These are phyloP conservation scores for Hansenula sp. DNA, from an alignment of 1,139 yeast species.

Conservation along the genomic window DNA sequence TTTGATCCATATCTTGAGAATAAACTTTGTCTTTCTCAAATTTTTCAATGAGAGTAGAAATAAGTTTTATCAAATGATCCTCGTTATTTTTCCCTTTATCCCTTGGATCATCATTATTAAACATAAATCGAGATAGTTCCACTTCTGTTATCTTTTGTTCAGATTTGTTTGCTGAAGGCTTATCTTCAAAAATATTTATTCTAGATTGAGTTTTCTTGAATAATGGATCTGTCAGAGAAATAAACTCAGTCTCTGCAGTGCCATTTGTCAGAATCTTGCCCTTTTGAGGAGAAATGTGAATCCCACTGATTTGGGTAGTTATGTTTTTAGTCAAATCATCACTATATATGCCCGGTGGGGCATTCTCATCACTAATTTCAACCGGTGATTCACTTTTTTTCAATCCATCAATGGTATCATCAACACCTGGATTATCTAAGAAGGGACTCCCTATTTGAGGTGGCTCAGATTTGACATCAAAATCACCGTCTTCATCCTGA, in stretches of 20 bases:
- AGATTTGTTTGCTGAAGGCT: neutral
- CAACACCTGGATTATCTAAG: neutral
- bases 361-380: neutral
- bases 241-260: conserved; percentile 14
- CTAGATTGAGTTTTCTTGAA: conserved; percentile 14
- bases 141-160: conserved; percentile 16
- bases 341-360: neutral
- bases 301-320: conserved; percentile 16
- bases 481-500: neutral
- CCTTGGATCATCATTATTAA: conserved; percentile 2
- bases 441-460: neutral
- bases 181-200: conserved; percentile 22
- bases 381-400: neutral
- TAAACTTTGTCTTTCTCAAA: conserved; percentile 14
- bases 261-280: conserved; percentile 8
- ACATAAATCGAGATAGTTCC: conserved; percentile 7
- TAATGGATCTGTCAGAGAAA: conserved; percentile 25
- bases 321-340: conserved; percentile 19
- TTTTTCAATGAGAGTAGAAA: conserved; percentile 5
- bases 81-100: conserved; percentile 2
- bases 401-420: neutral
- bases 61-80: conserved; percentile 4
- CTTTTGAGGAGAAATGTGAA: conserved; percentile 22
- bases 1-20: conserved; percentile 10
- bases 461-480: neutral